A percentile compares a stretch with the other conserved stretches of the same genome.
These are phyloP conservation scores for Ascochyta lentis DNA, from an alignment of 2,329 filamentous ascomycete species.

Conservation along the genomic window DNA sequence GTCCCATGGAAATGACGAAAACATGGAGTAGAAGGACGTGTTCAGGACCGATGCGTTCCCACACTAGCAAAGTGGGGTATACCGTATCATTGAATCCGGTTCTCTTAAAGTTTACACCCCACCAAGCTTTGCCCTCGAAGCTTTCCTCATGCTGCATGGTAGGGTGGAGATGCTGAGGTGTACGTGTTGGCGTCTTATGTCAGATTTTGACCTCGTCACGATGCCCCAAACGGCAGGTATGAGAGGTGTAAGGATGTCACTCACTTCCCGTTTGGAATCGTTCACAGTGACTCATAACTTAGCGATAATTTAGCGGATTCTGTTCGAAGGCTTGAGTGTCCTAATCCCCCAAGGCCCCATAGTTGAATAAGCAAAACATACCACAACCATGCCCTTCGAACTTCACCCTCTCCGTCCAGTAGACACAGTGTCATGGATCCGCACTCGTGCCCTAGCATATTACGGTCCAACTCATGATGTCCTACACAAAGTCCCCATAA, in stretches of 20 bases:
- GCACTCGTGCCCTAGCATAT: constrained; percentile 38
- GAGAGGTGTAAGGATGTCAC: not conserved
- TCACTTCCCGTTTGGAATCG: not conserved
- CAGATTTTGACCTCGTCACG: not conserved
- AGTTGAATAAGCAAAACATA: not conserved
- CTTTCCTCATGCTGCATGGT: not conserved
- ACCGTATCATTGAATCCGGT: not conserved
- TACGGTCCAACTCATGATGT: constrained; percentile 40
- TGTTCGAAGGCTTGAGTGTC: not conserved
- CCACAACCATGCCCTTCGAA: constrained; percentile 33
- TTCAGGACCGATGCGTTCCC: not conserved
- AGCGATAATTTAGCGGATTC: not conserved
- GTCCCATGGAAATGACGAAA: not conserved
- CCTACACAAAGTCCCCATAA: constrained; percentile 32
- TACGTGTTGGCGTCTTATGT: not conserved
- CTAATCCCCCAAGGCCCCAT: not conserved
- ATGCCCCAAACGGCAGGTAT: not conserved
- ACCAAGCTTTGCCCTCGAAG: constrained; percentile 3
- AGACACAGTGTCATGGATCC: constrained; percentile 39
- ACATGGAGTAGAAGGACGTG: not conserved
- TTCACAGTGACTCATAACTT: constrained; percentile 8
- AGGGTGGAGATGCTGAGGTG: not conserved
- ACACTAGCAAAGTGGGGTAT: constrained; percentile 7
- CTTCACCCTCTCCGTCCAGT: constrained; percentile 27
- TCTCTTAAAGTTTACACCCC: not conserved